These are phyloP conservation scores for Lactuca sativa DNA, from an alignment of 129 eudicot genomes.

Conservation along the genomic window DNA sequence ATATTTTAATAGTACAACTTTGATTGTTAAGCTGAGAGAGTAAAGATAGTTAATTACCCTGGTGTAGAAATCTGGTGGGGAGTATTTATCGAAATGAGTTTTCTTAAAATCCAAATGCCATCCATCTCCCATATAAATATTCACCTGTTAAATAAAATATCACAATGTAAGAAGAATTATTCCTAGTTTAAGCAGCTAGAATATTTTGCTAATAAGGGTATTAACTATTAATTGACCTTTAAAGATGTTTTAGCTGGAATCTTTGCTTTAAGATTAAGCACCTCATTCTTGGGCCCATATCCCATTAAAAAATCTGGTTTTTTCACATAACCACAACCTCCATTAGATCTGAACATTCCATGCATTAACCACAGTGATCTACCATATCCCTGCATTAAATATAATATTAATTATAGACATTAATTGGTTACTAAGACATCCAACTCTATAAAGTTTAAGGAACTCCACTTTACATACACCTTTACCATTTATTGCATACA, in stretches of 20 bases:
- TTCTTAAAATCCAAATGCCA: conserved; percentile 58
- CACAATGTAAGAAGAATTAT: conserved; percentile 11
- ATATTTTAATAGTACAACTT: not conserved
- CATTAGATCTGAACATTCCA: conserved; percentile 82
- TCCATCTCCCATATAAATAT: conserved; percentile 85
- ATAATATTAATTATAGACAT: too few species aligned
- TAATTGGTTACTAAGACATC: too few species aligned
- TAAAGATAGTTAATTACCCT: conserved; percentile 51
- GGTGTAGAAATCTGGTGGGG: conserved; percentile 85
- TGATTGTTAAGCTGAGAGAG: not conserved
- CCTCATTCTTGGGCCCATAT: conserved; percentile 31
- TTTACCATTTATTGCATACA: too few species aligned
- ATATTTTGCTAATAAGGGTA: not conserved
- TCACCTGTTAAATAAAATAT: conserved; percentile 41
- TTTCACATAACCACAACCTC: conserved; percentile 79
- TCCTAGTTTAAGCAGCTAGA: not conserved
- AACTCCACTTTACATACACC: too few species aligned
- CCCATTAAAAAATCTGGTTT: conserved; percentile 48
- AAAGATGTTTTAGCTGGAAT: conserved; percentile 42
- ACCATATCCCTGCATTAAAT: conserved; percentile 47
- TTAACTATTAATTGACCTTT: conserved; percentile 40
- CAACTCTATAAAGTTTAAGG: too few species aligned
- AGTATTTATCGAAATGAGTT: conserved; percentile 38
- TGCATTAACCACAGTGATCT: conserved; percentile 60
- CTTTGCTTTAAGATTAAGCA: conserved; percentile 39